Evolutionary conservation across 768 basidiomycete species (phyloP).

Genomic region (Galerina sulciceps): DNA sequence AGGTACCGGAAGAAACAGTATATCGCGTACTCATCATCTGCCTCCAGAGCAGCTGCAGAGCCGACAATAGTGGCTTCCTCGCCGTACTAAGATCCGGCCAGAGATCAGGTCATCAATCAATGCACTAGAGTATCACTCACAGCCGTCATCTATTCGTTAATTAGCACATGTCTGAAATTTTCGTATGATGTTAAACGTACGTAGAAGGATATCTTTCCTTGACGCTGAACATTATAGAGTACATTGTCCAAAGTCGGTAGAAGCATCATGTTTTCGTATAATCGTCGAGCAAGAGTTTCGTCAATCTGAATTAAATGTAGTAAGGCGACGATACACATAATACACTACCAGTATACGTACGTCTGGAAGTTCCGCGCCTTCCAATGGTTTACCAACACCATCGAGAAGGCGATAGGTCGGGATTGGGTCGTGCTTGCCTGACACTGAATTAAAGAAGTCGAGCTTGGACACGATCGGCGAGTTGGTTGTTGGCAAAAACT

Average conservation of each 20-base stretch:
- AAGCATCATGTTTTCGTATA: constrained; percentile 83
- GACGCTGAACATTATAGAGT: constrained; percentile 90
- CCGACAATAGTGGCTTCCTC: constrained; percentile 93
- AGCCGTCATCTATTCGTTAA: constrained; percentile 69
- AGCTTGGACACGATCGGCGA: constrained; percentile 74
- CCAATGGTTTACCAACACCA: constrained; percentile 72
- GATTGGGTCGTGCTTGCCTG: constrained; percentile 62
- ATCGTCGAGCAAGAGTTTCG: constrained; percentile 62
- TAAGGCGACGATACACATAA: neutral
- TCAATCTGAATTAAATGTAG: constrained; percentile 54
- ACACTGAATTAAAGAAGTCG: constrained; percentile 82
- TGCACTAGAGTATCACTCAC: constrained; percentile 46
- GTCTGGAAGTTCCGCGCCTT: constrained; percentile 77
- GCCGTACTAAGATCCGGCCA: constrained; percentile 60
- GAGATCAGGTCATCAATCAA: constrained; percentile 3
- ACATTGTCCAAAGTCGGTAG: constrained; percentile 86
- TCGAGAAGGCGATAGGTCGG: constrained; percentile 89
- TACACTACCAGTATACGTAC: constrained; percentile 39
- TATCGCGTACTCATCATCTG: constrained; percentile 78
- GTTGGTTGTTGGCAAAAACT: constrained; percentile 42
- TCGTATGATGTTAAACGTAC: constrained; percentile 44
- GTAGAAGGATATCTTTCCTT: constrained; percentile 92
- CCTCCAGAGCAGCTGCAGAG: constrained; percentile 82
- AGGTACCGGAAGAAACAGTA: neutral
- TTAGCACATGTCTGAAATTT: neutral